These are phyloP conservation scores for Saccharomycopsis hybrid DNA, from an alignment of 1,139 yeast genomes.

Conservation along the genomic window DNA sequence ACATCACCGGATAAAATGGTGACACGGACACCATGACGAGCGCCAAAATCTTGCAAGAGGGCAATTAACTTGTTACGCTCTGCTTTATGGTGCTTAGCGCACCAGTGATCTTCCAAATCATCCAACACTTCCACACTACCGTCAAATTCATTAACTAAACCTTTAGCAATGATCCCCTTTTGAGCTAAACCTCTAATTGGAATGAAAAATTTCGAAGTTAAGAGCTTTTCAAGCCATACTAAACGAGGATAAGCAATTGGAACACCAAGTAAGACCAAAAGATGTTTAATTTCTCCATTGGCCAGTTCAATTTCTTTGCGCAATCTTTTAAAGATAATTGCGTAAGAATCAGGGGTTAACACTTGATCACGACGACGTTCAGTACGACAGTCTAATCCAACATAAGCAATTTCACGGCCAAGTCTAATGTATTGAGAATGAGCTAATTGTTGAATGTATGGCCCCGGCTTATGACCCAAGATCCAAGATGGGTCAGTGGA, in stretches of 20 bases:
- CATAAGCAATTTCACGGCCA: slow-evolving; percentile 64
- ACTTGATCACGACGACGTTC: slow-evolving; percentile 67
- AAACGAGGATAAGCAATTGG: slow-evolving; percentile 92
- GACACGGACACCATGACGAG: slow-evolving; percentile 57
- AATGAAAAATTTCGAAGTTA: slow-evolving; percentile 52
- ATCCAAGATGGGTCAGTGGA: slow-evolving; percentile 53
- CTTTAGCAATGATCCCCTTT: slow-evolving; percentile 57
- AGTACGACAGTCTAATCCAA: slow-evolving; percentile 89
- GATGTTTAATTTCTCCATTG: slow-evolving; percentile 59
- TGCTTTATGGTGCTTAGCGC: slow-evolving; percentile 73
- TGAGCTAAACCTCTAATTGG: slow-evolving; percentile 68
- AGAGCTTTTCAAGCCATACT: slow-evolving; percentile 78
- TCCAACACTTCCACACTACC: slow-evolving; percentile 87
- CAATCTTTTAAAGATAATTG: slow-evolving; percentile 53
- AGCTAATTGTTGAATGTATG: slow-evolving; percentile 55
- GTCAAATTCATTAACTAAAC: slow-evolving; percentile 82
- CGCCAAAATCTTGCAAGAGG: slow-evolving; percentile 56
- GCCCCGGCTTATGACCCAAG: slow-evolving; percentile 46
- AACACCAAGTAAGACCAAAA: slow-evolving; percentile 81
- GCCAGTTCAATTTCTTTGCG: slow-evolving; percentile 43
- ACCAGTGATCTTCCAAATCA: slow-evolving; percentile 95
- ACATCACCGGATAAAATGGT: slow-evolving; percentile 92
- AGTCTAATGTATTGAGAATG: slow-evolving; percentile 67
- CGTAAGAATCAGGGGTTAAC: slow-evolving; percentile 51
- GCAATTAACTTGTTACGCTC: slow-evolving; percentile 65